phyloP scores from a whole-genome alignment of 2,329 filamentous ascomycete species.

The Fusarium sp. region DNA sequence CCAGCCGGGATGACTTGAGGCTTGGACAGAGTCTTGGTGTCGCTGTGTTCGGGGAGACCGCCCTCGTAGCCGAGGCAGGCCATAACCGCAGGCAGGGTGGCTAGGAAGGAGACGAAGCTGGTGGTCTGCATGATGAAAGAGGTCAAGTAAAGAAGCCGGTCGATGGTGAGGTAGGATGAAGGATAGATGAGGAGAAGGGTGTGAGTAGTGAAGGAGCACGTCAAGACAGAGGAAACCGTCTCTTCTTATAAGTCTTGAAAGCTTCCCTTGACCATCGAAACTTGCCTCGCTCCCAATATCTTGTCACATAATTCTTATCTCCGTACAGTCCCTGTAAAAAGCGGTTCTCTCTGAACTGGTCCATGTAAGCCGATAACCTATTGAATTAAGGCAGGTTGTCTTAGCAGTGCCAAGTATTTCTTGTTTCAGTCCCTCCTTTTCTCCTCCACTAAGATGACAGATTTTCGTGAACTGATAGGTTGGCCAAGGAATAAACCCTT shows the following conservation, averaged over 20 bases:
- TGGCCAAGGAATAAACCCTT: neutral
- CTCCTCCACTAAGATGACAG: conserved; percentile 4
- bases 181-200: conserved; percentile 5
- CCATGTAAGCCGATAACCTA: neutral
- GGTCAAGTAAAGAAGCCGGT: conserved; percentile 17
- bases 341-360: neutral
- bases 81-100: conserved; percentile 46
- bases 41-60: conserved; percentile 44
- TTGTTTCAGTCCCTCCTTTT: conserved; percentile 13
- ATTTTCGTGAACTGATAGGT: conserved; percentile 12
- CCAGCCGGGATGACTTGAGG: conserved; percentile 48
- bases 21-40: conserved; percentile 40
- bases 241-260: neutral
- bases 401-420: neutral
- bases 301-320: neutral
- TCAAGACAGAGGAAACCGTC: neutral
- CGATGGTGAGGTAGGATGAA: conserved; percentile 13
- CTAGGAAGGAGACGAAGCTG: conserved; percentile 31
- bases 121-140: conserved; percentile 33
- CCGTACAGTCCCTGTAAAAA: neutral
- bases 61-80: conserved; percentile 42
- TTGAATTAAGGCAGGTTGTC: conserved; percentile 4
- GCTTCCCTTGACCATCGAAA: neutral
- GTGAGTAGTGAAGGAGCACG: neutral
- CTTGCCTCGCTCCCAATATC: neutral